These are phyloP conservation scores for Massariosphaeria phaeospora DNA, from an alignment of 495 filamentous ascomycete genomes.

Conservation along the genomic window DNA sequence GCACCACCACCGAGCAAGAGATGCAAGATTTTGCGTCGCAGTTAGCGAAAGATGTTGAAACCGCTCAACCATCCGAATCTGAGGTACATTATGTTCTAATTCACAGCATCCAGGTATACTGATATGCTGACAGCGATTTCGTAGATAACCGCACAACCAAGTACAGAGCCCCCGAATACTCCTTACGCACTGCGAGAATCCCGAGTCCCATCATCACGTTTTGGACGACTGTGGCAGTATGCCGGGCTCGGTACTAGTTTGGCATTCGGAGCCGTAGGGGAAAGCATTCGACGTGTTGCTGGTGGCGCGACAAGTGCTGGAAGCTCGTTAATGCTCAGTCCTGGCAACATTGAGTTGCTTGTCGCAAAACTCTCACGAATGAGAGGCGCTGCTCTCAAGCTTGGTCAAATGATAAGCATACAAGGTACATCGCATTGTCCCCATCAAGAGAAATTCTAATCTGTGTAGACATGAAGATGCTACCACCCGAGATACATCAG, in stretches of 20 bases:
- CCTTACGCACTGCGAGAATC: constrained; percentile 79
- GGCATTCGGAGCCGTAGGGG: constrained; percentile 87
- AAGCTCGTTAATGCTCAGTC: constrained; percentile 81
- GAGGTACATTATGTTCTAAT: constrained; percentile 23
- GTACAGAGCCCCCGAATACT: constrained; percentile 11
- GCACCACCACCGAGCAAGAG: constrained; percentile 22
- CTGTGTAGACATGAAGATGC: constrained; percentile 76
- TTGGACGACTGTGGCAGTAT: constrained; percentile 91
- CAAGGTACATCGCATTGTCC: constrained; percentile 54
- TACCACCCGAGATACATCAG: constrained; percentile 75
- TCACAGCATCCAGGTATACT: constrained; percentile 26
- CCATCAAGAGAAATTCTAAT: no score
- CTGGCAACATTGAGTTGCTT: constrained; percentile 83
- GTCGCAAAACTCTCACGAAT: constrained; percentile 90
- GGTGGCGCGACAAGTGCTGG: constrained; percentile 49
- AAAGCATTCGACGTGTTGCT: constrained; percentile 68
- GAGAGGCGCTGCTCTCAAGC: constrained; percentile 95
- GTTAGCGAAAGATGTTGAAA: constrained; percentile 36
- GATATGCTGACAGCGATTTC: constrained; percentile 43
- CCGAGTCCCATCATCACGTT: constrained; percentile 78
- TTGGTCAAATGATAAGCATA: constrained; percentile 96
- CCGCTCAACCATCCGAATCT: constrained; percentile 1
- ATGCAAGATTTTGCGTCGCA: constrained; percentile 38
- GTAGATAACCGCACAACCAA: constrained; percentile 36
- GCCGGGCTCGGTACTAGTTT: constrained; percentile 88